Evolutionary conservation across 2,329 filamentous ascomycete genomes (phyloP), one percentile per base, ranked within the genome.

Genomic region (Talaromyces sp.): DNA sequence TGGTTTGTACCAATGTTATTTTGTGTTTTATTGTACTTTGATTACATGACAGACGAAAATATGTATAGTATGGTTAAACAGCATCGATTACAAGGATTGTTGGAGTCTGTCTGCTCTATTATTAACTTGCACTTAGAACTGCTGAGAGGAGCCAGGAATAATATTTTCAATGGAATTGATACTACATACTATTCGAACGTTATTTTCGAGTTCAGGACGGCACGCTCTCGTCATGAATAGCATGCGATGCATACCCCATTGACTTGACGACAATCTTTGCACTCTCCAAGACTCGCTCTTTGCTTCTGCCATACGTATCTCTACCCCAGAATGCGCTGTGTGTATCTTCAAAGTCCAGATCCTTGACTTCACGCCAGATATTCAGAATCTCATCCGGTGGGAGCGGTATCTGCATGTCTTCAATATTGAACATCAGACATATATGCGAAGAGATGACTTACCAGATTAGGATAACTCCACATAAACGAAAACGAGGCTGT

Each of bases 381-480:
- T 79, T 76, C 61, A 81, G 75, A 53, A 93, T 81, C 66, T 86
- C 86, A 0, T 81, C 77, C 0, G 88, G 85, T 1, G 82, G 76
- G 30, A 95, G 79, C 0, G 90, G 90, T 19, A 93, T 92, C 84
- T 75, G 57, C 15, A 59, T 36, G 5, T 39, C 13, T 15, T 39
- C 36, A 39, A 5, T 17, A 39, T n/a, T n/a, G 36, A 39, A n/a
- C 5, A 47, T 2, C 7, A 25, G 32, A 32, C 25, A 28, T 15
- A 8, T 10, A 30, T 22, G 19, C 4, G 59, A 39, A n/a, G 57
- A 15, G 17, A 22, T 25, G 53, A 67, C 64, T 59, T 19, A 72
- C 70, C 64, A 79, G 79, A 71, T 92, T 91, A 1, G 88, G 88
- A 65, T 89, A 87, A 58, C 87, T 88, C 88, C 89, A 93, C 83